A percentile compares a stretch with the other conserved stretches of the same genome.
These are phyloP conservation scores for Taxillus chinensis DNA, from an alignment of 164 flowering plant genomes.

Conservation along the genomic window DNA sequence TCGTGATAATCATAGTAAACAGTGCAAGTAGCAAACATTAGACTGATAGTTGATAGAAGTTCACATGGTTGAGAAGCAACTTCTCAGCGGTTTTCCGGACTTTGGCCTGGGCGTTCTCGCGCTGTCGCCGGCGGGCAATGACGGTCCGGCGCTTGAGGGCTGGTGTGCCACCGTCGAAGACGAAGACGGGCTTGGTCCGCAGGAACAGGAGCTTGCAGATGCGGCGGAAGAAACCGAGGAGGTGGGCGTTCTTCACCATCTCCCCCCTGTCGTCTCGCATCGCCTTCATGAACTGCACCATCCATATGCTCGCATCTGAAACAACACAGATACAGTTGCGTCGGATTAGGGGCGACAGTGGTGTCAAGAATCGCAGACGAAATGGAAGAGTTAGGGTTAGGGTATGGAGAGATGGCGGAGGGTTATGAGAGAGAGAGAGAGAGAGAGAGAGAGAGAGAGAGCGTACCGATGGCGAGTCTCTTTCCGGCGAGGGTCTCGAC, in stretches of 20 bases:
- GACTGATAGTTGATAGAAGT: background rate
- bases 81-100: slow-evolving; percentile 94
- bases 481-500: slow-evolving; percentile 94
- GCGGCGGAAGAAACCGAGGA: slow-evolving; percentile 83
- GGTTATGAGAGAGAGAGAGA: too few species aligned
- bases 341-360: background rate
- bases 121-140: slow-evolving; percentile 76
- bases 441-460: slow-evolving; percentile 1
- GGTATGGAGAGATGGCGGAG: slow-evolving; percentile 6
- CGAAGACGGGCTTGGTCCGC: slow-evolving; percentile 84
- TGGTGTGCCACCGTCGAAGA: slow-evolving; percentile 92
- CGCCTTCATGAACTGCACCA: slow-evolving; percentile 95
- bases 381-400: slow-evolving; percentile 6
- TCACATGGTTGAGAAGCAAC: slow-evolving; percentile 79
- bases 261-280: slow-evolving; percentile 97
- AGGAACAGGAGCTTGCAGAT: slow-evolving; percentile 89
- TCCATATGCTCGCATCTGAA: slow-evolving; percentile 96
- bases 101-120: slow-evolving; percentile 89
- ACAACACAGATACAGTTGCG: background rate
- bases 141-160: slow-evolving; percentile 91
- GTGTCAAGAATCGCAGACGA: background rate
- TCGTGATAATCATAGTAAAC: too few species aligned
- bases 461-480: slow-evolving; percentile 71
- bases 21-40: too few species aligned
- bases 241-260: slow-evolving; percentile 85